Evolutionary conservation across 768 basidiomycete species (phyloP).

Genomic region (Xanthoconium purpureum): DNA sequence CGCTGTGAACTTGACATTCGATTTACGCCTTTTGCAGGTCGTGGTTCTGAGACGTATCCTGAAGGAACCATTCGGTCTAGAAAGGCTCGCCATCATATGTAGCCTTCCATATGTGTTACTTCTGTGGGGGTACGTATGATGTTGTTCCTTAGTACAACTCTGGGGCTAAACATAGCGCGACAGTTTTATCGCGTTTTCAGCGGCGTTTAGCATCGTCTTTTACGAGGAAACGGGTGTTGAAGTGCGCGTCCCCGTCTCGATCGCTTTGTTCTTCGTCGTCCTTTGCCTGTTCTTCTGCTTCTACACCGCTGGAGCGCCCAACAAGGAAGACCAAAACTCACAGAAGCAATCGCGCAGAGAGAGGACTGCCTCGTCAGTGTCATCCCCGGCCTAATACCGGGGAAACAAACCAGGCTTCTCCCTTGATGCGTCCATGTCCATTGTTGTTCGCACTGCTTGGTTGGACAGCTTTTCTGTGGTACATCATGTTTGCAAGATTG

Average conservation of each 20-base stretch:
- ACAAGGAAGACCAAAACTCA: constrained; percentile 12
- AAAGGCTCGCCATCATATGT: constrained; percentile 38
- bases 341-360: background rate
- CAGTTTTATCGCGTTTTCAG: constrained; percentile 37
- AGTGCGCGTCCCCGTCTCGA: constrained; percentile 28
- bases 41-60: constrained; percentile 27
- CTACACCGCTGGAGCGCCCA: constrained; percentile 19
- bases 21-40: constrained; percentile 17
- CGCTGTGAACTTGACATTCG: no score
- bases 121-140: constrained; percentile 36
- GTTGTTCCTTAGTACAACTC: background rate
- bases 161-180: background rate
- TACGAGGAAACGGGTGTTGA: constrained; percentile 23
- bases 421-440: background rate
- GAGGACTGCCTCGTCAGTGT: background rate
- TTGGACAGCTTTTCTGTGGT: background rate
- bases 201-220: constrained; percentile 30
- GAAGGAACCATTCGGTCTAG: constrained; percentile 28
- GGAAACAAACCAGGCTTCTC: background rate
- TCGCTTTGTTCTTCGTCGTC: constrained; percentile 21
- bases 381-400: constrained; percentile 2
- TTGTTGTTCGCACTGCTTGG: no score
- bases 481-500: background rate
- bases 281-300: constrained; percentile 32
- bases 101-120: constrained; percentile 40